Evolutionary conservation across 306 rosid genomes (phyloP), one percentile per base, ranked within the genome.

Genomic region (Oemleria cerasiformis): DNA sequence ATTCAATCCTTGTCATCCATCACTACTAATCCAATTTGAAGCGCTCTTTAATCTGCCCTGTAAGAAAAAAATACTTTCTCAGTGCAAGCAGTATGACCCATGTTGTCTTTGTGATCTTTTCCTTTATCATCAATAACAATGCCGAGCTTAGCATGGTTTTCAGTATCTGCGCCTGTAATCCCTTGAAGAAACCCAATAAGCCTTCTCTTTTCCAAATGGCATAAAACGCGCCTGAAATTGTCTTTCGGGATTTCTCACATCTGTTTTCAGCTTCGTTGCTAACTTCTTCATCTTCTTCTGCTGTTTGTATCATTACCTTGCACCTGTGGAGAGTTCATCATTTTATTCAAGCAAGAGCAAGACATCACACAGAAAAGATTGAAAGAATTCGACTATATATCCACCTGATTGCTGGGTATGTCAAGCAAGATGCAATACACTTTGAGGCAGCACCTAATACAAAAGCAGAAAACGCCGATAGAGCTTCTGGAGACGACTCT

Each of bases 361-460:
- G 34, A 5, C 15, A 4, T 30, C 36, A 1, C 63, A 66, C 21
- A 25, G 30, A 61, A 43, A 58, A 69, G 63, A 71, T 5, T 43
- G 75, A 53, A 48, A 48, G 71, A 74, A 70, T 71, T 51, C 73
- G 77, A 30, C 36, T 30, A 30, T 30, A n/a, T 25, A 67, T 74
- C 65, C 68, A 93, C 98, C 97, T 93, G 89, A 93, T 88, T 53
- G 98, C 97, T 20, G 98, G 98, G 92, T 93, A 93, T 64, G 98
- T 93, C 83, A 93, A 75, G 88, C 88, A 73, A 16, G 98, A 87
- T 17, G 98, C 97, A 6, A 85, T 88, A 72, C 98, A 91, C 83
- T 93, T 93, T 65, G 98, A 87, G 78, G 89, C 84, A 36, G 98
- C 98, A 68, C 97, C 98, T 39, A 93, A 78, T 67, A 86, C 17